Evolutionary conservation across 1,139 yeast genomes (phyloP), one percentile per base, ranked within the genome.

Genomic region (Yamadazyma siamensis): DNA sequence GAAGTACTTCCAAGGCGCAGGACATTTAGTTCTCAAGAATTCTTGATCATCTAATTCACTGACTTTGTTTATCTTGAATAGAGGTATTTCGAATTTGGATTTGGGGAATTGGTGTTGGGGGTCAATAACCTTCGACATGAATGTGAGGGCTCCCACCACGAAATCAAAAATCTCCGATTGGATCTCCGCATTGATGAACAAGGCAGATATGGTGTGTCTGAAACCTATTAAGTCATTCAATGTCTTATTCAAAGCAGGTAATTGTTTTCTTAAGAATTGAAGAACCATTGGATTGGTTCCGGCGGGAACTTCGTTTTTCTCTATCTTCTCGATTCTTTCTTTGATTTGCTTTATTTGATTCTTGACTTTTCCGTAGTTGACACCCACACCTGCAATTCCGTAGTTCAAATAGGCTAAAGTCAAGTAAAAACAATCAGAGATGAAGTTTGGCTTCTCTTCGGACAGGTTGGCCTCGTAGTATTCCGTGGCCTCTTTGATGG

Each of bases 361-460:
- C 36, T 74, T 69, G 23, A 78, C 51, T 35, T 80, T 71, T 31
- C 76, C 77, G 41, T 75, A 77, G 28, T 72, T 71, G 27, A 78
- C 67, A 32, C 71, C 61, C 0, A 84, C 61, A 29, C 96, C 97
- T 20, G 95, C 95, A 25, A 87, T 62, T 26, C 97, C 99, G 56
- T 84, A 94, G 44, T 91, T 89, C 34, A 87, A 61, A 52, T 82
- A 88, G 0, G 95, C 78, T 30, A 83, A 64, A 7, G 94, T 77
- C 36, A 91, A 57, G 50, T 72, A 91, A 56, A 88, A 94, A 47
- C 95, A 82, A 45, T 89, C 91, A 4, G 95, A 80, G 12, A 94
- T 83, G 52, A 91, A 91, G 47, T 91, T 91, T 5, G 86, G 64
- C 11, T 47, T 51, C 10, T 18, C 20, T 18, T 18, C 20, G n/a